Percentiles rank a stretch among this genome's conserved stretches.
These are phyloP conservation scores for Parachaetomium inaequale DNA, from an alignment of 495 filamentous ascomycete genomes.

Conservation along the genomic window DNA sequence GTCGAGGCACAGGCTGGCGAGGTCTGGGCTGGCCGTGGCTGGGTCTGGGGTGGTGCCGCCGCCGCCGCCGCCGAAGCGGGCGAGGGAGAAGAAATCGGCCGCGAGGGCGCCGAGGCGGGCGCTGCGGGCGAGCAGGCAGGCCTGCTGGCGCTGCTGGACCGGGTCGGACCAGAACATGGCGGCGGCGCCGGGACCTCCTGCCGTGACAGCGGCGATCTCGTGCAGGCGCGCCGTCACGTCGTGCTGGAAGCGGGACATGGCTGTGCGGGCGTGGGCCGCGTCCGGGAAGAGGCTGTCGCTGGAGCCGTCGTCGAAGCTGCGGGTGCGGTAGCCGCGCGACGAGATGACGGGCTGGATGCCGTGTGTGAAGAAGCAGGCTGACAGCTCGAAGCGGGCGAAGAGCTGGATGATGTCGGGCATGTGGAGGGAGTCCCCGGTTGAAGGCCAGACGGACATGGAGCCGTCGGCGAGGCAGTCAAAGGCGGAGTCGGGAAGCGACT, in stretches of 20 bases:
- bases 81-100: constrained; percentile 17
- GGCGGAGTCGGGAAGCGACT: constrained; percentile 26
- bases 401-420: constrained; percentile 37
- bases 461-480: constrained; percentile 22
- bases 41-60: not conserved
- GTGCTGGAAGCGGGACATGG: constrained; percentile 24
- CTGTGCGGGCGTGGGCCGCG: constrained; percentile 9
- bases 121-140: constrained; percentile 18
- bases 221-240: constrained; percentile 24
- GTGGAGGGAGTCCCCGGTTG: constrained; percentile 16
- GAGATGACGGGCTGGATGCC: constrained; percentile 59
- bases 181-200: not conserved
- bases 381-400: constrained; percentile 34
- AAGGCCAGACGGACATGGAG: constrained; percentile 16
- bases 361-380: constrained; percentile 52
- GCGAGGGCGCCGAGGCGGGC: constrained; percentile 14
- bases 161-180: constrained; percentile 20
- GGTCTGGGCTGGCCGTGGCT: constrained; percentile 12
- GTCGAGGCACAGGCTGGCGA: constrained; percentile 17
- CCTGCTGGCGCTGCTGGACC: constrained; percentile 13
- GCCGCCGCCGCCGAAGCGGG: constrained; percentile 9
- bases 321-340: constrained; percentile 51
- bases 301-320: constrained; percentile 45
- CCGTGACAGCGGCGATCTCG: constrained; percentile 1
- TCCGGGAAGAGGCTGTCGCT: constrained; percentile 39